Base-by-base conservation (phyloP, 202 grass and related monocot genomes). In the Eragrostis tef region DNA sequence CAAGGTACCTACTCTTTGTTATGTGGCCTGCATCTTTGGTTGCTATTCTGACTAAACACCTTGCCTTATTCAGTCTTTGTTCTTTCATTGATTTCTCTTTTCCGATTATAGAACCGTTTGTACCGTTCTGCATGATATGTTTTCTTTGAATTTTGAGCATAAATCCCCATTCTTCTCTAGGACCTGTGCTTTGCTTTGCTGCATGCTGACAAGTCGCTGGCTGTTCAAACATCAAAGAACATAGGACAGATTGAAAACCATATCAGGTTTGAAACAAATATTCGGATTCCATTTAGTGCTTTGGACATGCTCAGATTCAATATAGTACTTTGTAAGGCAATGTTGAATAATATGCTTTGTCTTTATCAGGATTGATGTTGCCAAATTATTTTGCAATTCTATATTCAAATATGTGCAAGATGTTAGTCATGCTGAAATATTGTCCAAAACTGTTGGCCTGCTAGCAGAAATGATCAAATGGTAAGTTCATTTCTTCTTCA, bases 401-500 rank as follows among this genome's bases (percentile, higher is more conserved):
- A 81, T 94, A 77, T 87, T 89, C 52, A 89, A 89, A 85, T 88
- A 81, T 80, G 84, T 88, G 71, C 84, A 89, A 84, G 84, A 93
- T 83, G 75, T 85, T 57, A 75, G 66, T 62, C 89, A 91, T 80
- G 56, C 80, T 29, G 71, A 62, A 67, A 80, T 94, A 80, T 58
- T 94, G 81, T 84, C 94, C 22, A 86, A 87, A 89, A 94, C 81
- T 31, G 78, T 98, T 79, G 50, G 81, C 45, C 53, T 98, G 41
- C 79, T 98, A 85, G 46, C 92, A 73, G 92, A 91, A 81, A 85
- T 94, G 74, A 83, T 98, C 29, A 93, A 89, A 70, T 98, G 94
- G 94, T 97, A 97, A 90, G 79, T 85, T 49, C 42, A 16, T 53
- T 79, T 36, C 42, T 2, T 41, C 20, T 76, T 68, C 1, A 8